Conservation (phyloP, 192 early-diverging fungal genomes). For the Backusella tarrabulga region DNA sequence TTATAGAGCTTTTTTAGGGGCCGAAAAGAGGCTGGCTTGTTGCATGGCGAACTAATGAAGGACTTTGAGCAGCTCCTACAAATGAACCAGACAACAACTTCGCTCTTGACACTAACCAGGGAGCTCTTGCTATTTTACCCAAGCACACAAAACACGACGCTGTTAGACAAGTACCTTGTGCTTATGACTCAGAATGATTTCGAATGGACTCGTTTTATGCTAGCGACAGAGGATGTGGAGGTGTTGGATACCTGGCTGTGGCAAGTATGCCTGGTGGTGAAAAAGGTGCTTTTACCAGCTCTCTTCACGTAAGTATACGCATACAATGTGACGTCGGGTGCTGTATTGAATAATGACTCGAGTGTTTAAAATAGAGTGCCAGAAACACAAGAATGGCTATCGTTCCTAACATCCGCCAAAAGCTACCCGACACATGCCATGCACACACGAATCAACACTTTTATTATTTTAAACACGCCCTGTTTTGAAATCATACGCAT, state of each 20-base stretch:
- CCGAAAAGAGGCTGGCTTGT: constrained; percentile 31
- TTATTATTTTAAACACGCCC: not conserved
- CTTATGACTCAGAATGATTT: not conserved
- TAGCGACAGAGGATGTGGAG: not conserved
- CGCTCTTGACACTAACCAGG: not conserved
- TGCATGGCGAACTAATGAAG: constrained; percentile 20
- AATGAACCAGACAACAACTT: not conserved
- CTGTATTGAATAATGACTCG: not conserved
- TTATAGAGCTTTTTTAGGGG: constrained; percentile 61
- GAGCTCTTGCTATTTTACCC: constrained; percentile 13
- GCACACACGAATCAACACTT: not conserved
- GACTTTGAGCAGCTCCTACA: constrained; percentile 7
- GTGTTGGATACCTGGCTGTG: not conserved
- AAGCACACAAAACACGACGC: not conserved
- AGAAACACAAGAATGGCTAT: not conserved
- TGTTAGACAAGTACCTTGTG: not conserved
- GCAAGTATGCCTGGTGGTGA: constrained; percentile 1
- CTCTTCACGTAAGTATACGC: not conserved
- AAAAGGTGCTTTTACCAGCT: constrained; percentile 14
- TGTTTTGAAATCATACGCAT: not conserved
- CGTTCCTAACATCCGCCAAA: not conserved
- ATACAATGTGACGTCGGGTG: not conserved
- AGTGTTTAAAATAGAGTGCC: not conserved
- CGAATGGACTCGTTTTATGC: constrained; percentile 1
- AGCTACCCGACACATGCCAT: not conserved